A percentile compares a stretch with the other conserved stretches of the same genome.
Evolutionary conservation across 2,329 filamentous ascomycete species (phyloP).

Genomic region (Penicillium italicum): DNA sequence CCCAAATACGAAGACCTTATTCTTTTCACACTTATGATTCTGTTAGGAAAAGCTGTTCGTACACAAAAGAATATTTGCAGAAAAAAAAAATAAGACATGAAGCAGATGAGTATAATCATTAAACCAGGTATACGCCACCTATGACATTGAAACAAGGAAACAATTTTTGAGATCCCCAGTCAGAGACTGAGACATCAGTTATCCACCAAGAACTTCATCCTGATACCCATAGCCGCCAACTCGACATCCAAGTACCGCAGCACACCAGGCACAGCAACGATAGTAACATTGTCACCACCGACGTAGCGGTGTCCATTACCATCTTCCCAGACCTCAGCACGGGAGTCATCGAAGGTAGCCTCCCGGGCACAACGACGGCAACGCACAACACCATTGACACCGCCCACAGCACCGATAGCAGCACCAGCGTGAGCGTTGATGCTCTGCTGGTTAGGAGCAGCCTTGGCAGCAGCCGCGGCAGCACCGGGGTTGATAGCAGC

Average conservation of each 20-base stretch:
- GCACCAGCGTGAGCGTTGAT: slow-evolving; percentile 43
- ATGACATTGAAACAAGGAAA: slow-evolving; percentile 23
- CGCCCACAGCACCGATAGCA: slow-evolving; percentile 57
- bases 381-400: slow-evolving; percentile 61
- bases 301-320: slow-evolving; percentile 78
- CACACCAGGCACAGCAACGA: slow-evolving; percentile 89
- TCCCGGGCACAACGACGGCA: slow-evolving; percentile 75
- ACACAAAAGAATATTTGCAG: slow-evolving; percentile 8
- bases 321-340: slow-evolving; percentile 82
- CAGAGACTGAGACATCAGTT: slow-evolving; percentile 28
- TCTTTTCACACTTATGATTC: slow-evolving; percentile 2
- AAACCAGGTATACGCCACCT: slow-evolving; percentile 23
- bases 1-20: not conserved
- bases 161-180: slow-evolving; percentile 11
- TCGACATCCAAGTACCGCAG: slow-evolving; percentile 93
- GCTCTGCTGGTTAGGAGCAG: slow-evolving; percentile 27
- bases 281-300: slow-evolving; percentile 84
- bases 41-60: not conserved
- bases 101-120: slow-evolving; percentile 15
- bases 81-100: slow-evolving; percentile 7
- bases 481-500: slow-evolving; percentile 30
- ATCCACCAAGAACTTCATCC: slow-evolving; percentile 83
- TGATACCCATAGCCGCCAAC: slow-evolving; percentile 91
- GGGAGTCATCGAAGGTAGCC: slow-evolving; percentile 59
- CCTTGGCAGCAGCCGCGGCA: slow-evolving; percentile 31